Percentiles rank a stretch among this genome's conserved stretches.
phyloP scores from a whole-genome alignment of 768 basidiomycete genomes.

The Gloeopeniophorella convolvens region DNA sequence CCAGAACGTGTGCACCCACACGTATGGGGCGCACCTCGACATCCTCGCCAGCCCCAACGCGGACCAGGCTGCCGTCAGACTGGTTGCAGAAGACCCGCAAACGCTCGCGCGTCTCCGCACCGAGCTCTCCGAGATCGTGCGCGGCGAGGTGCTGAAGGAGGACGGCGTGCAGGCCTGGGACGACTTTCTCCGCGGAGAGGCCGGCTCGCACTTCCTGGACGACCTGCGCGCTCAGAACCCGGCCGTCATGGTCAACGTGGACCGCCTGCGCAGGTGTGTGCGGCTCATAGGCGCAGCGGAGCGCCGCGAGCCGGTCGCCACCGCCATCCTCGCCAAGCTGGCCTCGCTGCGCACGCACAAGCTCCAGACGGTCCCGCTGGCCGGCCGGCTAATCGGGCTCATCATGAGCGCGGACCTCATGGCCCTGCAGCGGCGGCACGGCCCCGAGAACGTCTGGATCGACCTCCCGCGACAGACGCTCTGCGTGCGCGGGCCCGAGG shows the following conservation, averaged over 20 bases:
- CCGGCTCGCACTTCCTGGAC: conserved; percentile 41
- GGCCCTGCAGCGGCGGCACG: conserved; percentile 43
- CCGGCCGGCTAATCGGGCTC: conserved; percentile 37
- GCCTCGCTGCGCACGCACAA: conserved; percentile 37
- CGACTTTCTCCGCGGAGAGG: conserved; percentile 42
- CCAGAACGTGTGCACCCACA: conserved; percentile 28
- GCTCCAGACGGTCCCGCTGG: conserved; percentile 40
- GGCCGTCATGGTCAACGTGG: conserved; percentile 39
- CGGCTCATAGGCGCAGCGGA: conserved; percentile 47
- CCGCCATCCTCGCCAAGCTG: conserved; percentile 43
- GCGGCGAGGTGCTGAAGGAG: conserved; percentile 50
- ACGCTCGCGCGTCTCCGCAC: conserved; percentile 50
- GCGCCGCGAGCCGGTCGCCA: conserved; percentile 35
- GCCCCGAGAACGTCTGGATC: conserved; percentile 49
- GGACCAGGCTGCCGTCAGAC: conserved; percentile 31
- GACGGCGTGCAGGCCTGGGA: conserved; percentile 59
- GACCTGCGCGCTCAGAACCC: conserved; percentile 35
- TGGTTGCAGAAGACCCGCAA: conserved; percentile 45
- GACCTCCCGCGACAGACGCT: conserved; percentile 40
- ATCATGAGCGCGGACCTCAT: conserved; percentile 43
- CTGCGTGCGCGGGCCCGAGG: conserved; percentile 49
- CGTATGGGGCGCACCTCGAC: conserved; percentile 27
- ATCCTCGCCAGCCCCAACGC: conserved; percentile 23
- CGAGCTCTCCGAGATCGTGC: conserved; percentile 53
- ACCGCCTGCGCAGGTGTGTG: conserved; percentile 38